Evolutionary conservation across 176 grass and related monocot genomes (phyloP).

Genomic region (Oryza glumipatula): DNA sequence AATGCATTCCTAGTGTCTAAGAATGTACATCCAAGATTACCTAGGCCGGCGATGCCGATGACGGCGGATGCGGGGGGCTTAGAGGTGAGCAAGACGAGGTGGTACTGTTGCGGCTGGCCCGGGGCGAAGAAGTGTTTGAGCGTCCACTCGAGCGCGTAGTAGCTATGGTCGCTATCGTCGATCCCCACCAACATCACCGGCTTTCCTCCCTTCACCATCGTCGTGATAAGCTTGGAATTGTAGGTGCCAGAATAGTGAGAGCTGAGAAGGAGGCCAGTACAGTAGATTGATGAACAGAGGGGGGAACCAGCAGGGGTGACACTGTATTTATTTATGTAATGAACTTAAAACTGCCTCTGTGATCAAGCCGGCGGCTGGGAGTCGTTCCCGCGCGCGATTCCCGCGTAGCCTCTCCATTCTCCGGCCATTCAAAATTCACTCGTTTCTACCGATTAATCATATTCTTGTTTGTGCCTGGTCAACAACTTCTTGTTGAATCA

Average conservation of each 20-base stretch:
- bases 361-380: not conserved
- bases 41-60: constrained; percentile 69
- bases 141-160: constrained; percentile 79
- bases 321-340: not conserved
- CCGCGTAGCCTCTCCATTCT: not conserved
- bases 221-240: not conserved
- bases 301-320: not conserved
- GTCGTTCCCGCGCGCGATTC: not conserved
- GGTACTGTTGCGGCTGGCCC: constrained; percentile 34
- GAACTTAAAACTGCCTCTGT: not conserved
- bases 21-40: not conserved
- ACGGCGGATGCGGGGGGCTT: constrained; percentile 60
- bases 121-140: constrained; percentile 71
- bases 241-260: not conserved
- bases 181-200: constrained; percentile 75
- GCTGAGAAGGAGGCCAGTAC: not conserved
- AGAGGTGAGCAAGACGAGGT: constrained; percentile 59
- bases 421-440: not conserved
- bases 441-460: not conserved
- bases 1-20: not conserved
- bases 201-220: constrained; percentile 18
- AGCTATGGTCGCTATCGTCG: constrained; percentile 89
- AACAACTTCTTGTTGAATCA: not conserved
- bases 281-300: not conserved
- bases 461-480: not conserved